These are phyloP conservation scores for Mallotus nudiflorus DNA, from an alignment of 345 rosid genomes.

Conservation along the genomic window DNA sequence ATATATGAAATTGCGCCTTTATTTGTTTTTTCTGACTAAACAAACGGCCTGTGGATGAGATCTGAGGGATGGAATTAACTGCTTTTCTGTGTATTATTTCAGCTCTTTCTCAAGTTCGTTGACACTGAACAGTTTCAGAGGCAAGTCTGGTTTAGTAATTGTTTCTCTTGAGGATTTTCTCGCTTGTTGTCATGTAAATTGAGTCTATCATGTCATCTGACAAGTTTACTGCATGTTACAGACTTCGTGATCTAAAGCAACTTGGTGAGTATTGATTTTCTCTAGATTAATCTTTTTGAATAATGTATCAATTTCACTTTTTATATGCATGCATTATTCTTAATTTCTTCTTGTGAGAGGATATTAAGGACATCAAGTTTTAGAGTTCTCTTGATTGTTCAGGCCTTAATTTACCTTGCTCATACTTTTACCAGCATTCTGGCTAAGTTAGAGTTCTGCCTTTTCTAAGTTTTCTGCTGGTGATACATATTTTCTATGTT, in stretches of 20 bases:
- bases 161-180: neutral
- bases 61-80: neutral
- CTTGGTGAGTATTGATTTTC: conserved; percentile 21
- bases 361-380: neutral
- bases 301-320: no score
- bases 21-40: no score
- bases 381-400: neutral
- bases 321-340: neutral
- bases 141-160: conserved; percentile 21
- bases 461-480: no score
- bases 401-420: neutral
- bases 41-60: neutral
- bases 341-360: neutral
- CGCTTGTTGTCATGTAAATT: neutral
- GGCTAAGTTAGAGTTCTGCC: no score
- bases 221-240: conserved; percentile 14
- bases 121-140: conserved; percentile 39
- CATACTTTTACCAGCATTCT: no score
- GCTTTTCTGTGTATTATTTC: conserved; percentile 12
- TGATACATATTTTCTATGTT: no score
- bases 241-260: conserved; percentile 39
- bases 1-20: no score
- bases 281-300: neutral
- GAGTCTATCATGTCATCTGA: neutral
- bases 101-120: conserved; percentile 32